phyloP scores from a whole-genome alignment of 129 eudicot species.

The Chrysanthemum seticuspe region DNA sequence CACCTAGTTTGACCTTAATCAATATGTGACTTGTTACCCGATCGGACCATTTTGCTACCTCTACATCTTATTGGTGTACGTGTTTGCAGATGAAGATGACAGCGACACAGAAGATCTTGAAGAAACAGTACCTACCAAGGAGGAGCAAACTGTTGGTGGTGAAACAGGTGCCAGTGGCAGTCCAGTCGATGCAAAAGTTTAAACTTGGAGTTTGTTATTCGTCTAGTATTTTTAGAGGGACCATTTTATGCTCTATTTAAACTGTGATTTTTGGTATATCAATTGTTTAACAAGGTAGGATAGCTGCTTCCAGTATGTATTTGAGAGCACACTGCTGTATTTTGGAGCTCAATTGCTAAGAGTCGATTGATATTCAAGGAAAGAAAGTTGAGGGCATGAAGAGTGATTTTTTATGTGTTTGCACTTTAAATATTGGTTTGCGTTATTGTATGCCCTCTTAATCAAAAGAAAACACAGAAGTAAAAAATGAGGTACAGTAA shows the following conservation, averaged over 20 bases:
- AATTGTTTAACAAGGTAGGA: not conserved
- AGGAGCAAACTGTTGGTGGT: conserved; percentile 31
- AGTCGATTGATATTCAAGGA: conserved; percentile 18
- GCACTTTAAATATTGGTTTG: too few species aligned
- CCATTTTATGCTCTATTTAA: not conserved
- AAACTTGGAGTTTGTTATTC: conserved; percentile 13
- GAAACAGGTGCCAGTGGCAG: not conserved
- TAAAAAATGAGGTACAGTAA: too few species aligned
- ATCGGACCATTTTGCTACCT: not conserved
- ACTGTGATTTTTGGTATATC: not conserved
- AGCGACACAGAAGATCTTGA: conserved; percentile 48
- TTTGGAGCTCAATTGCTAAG: not conserved
- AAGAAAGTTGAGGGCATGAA: not conserved
- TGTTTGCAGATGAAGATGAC: conserved; percentile 40
- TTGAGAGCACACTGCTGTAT: not conserved
- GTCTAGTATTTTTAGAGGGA: conserved; percentile 4
- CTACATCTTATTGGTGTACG: not conserved
- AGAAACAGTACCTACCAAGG: conserved; percentile 23
- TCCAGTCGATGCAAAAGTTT: conserved; percentile 40
- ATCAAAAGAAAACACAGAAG: too few species aligned
- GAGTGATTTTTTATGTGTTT: too few species aligned
- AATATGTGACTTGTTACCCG: not conserved
- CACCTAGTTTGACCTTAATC: not conserved
- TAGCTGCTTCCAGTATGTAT: conserved; percentile 1
- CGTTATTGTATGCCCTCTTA: too few species aligned